These are phyloP conservation scores for Pseudogymnoascus sp. DNA, from an alignment of 2,329 filamentous ascomycete species.

Conservation along the genomic window DNA sequence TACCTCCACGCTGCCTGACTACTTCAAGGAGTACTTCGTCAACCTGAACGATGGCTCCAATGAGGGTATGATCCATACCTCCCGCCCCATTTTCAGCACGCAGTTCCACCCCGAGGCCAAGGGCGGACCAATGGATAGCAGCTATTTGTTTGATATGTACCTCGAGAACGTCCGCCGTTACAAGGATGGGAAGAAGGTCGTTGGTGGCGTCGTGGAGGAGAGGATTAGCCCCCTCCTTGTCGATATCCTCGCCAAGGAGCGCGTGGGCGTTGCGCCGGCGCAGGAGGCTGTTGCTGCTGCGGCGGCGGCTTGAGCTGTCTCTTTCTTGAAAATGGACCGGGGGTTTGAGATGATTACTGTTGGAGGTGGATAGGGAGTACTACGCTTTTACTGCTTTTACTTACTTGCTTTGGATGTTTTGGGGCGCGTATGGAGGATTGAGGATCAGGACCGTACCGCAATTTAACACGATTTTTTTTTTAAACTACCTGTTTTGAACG, in stretches of 20 bases:
- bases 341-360: background rate
- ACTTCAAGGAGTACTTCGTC: slow-evolving; percentile 98
- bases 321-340: background rate
- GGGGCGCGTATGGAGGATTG: background rate
- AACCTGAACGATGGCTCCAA: slow-evolving; percentile 98
- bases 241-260: slow-evolving; percentile 86
- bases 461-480: slow-evolving; percentile 3
- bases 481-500: background rate
- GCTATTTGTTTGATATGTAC: slow-evolving; percentile 96
- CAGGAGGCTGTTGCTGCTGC: slow-evolving; percentile 21
- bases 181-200: slow-evolving; percentile 73
- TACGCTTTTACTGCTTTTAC: background rate
- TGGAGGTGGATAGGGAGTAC: background rate
- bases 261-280: slow-evolving; percentile 64
- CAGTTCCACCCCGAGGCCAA: slow-evolving; percentile 99
- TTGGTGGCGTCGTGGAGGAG: slow-evolving; percentile 69
- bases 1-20: slow-evolving; percentile 66
- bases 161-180: slow-evolving; percentile 81
- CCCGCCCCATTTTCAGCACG: slow-evolving; percentile 92
- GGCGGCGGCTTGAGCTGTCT: slow-evolving; percentile 5
- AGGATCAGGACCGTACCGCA: background rate
- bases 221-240: slow-evolving; percentile 80
- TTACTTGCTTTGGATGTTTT: background rate
- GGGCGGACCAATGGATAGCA: slow-evolving; percentile 90
- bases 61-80: slow-evolving; percentile 95